A percentile compares a stretch with the other conserved stretches of the same genome.
Evolutionary conservation across 805 yeast genomes (phyloP).

Genomic region (Ogataea siamensis): DNA sequence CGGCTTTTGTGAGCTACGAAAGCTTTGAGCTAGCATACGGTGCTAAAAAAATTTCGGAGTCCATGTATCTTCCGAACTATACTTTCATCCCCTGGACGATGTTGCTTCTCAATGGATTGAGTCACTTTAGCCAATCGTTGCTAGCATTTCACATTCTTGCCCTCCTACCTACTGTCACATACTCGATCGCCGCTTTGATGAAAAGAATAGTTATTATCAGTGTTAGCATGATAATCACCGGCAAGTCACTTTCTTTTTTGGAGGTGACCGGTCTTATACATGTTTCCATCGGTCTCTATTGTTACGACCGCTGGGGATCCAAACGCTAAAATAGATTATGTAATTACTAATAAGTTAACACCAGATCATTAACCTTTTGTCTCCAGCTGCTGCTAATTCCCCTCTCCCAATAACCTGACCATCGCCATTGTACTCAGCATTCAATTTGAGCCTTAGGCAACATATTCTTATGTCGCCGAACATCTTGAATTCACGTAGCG

Average conservation of each 20-base stretch:
- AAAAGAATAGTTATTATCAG: slow-evolving; percentile 83
- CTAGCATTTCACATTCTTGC: slow-evolving; percentile 81
- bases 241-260: slow-evolving; percentile 42
- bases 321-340: slow-evolving; percentile 16
- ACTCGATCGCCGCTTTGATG: slow-evolving; percentile 83
- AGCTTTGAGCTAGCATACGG: slow-evolving; percentile 34
- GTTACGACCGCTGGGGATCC: slow-evolving; percentile 60
- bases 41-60: slow-evolving; percentile 4
- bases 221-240: slow-evolving; percentile 67
- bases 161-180: slow-evolving; percentile 77
- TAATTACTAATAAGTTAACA: slow-evolving; percentile 25
- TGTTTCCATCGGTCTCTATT: slow-evolving; percentile 55
- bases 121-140: slow-evolving; percentile 78
- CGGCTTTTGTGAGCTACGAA: slow-evolving; percentile 70
- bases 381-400: slow-evolving; percentile 53
- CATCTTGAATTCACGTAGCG: slow-evolving; percentile 19
- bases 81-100: slow-evolving; percentile 42
- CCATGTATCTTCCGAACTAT: slow-evolving; percentile 24
- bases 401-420: slow-evolving; percentile 33
- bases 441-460: slow-evolving; percentile 35
- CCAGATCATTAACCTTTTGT: slow-evolving; percentile 53
- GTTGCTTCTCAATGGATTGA: slow-evolving; percentile 63
- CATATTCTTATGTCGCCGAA: slow-evolving; percentile 28
- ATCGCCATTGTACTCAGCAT: slow-evolving; percentile 32
- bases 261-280: slow-evolving; percentile 51